These are phyloP conservation scores for Bremia lactucae DNA, from an alignment of 352 stramenopile genomes.

Conservation along the genomic window DNA sequence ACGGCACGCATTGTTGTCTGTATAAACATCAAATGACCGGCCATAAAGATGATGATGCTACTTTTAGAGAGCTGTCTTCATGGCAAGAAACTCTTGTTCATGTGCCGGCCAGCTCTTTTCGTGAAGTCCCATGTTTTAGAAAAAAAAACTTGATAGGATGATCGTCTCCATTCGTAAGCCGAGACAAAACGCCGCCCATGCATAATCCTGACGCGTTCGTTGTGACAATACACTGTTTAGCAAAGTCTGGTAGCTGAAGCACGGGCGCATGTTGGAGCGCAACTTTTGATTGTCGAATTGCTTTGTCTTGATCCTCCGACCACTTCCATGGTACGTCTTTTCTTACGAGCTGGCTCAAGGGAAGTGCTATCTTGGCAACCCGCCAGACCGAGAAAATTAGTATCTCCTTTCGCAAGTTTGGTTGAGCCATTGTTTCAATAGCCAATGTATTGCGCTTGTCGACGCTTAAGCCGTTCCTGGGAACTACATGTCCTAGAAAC, in stretches of 20 bases:
- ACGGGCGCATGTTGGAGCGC: background rate
- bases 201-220: background rate
- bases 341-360: background rate
- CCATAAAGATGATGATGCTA: background rate
- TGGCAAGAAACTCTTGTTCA: background rate
- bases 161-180: background rate
- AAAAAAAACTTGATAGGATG: conserved; percentile 1
- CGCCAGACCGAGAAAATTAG: background rate
- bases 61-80: background rate
- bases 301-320: background rate
- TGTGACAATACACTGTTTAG: background rate
- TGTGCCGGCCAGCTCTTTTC: conserved; percentile 1
- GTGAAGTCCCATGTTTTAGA: background rate
- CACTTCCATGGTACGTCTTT: background rate
- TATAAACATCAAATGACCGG: background rate
- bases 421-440: background rate
- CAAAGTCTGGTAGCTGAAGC: background rate
- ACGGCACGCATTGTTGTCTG: background rate
- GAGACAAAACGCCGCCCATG: background rate
- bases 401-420: background rate
- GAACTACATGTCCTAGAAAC: background rate
- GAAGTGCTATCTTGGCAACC: background rate
- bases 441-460: background rate
- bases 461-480: background rate
- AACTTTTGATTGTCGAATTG: background rate